Conservation (phyloP, 768 basidiomycete species). For the Agaricus sinodeliciosus region DNA sequence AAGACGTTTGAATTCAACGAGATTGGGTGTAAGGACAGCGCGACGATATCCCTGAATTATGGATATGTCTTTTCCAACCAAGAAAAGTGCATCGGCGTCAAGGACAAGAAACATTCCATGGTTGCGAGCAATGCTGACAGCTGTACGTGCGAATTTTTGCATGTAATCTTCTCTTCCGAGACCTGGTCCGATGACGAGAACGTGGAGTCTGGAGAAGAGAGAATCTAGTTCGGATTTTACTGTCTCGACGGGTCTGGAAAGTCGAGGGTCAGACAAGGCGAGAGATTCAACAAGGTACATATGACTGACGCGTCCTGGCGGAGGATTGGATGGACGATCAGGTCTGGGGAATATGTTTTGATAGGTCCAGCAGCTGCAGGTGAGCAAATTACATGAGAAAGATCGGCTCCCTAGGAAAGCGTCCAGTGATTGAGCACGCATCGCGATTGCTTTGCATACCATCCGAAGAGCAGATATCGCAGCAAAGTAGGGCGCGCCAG, state of each 20-base stretch:
- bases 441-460: slow-evolving; percentile 32
- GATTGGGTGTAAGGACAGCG: slow-evolving; percentile 89
- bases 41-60: slow-evolving; percentile 81
- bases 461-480: slow-evolving; percentile 86
- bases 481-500: slow-evolving; percentile 95
- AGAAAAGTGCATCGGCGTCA: slow-evolving; percentile 88
- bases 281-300: neutral
- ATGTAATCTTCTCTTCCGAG: slow-evolving; percentile 89
- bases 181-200: slow-evolving; percentile 90
- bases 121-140: slow-evolving; percentile 64
- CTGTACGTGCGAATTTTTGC: slow-evolving; percentile 74
- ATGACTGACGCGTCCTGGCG: slow-evolving; percentile 51
- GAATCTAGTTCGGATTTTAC: slow-evolving; percentile 51
- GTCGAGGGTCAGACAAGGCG: neutral
- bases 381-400: slow-evolving; percentile 96
- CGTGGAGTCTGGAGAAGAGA: slow-evolving; percentile 82
- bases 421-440: neutral
- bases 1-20: slow-evolving; percentile 86
- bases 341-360: slow-evolving; percentile 94
- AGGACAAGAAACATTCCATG: slow-evolving; percentile 86
- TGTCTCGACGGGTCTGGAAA: slow-evolving; percentile 36
- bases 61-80: slow-evolving; percentile 68
- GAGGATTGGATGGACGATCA: slow-evolving; percentile 95
- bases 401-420: slow-evolving; percentile 68
- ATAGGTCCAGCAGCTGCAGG: slow-evolving; percentile 89